These are phyloP conservation scores for Plasmodium gallinaceum DNA, from an alignment of 169 alveolate genomes.

Conservation along the genomic window DNA sequence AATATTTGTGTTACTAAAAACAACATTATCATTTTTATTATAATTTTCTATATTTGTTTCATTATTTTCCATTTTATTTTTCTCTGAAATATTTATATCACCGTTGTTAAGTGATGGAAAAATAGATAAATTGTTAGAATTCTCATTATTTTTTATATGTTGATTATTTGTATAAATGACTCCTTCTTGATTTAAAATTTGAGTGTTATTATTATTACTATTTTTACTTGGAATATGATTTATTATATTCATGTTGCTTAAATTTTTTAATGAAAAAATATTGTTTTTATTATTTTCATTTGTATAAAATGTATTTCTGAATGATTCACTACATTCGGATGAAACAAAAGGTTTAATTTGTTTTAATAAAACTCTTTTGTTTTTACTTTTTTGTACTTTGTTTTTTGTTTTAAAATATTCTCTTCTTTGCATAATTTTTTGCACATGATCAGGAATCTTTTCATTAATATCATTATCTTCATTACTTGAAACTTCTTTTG, in stretches of 20 bases:
- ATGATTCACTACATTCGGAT: slow-evolving; percentile 62
- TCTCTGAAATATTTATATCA: neutral
- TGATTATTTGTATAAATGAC: neutral
- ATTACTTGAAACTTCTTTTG: slow-evolving; percentile 31
- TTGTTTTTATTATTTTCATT: slow-evolving; percentile 65
- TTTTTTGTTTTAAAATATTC: slow-evolving; percentile 63
- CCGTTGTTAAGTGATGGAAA: neutral
- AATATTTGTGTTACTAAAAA: no score
- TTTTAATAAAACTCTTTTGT: slow-evolving; percentile 3
- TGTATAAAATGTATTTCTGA: slow-evolving; percentile 73
- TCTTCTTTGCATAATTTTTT: slow-evolving; percentile 73
- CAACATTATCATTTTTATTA: neutral
- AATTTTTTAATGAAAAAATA: slow-evolving; percentile 39
- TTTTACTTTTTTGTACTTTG: slow-evolving; percentile 11
- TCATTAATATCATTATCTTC: slow-evolving; percentile 38
- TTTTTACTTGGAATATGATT: neutral
- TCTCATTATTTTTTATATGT: neutral
- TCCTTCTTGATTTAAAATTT: neutral
- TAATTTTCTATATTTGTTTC: neutral
- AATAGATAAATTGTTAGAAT: neutral
- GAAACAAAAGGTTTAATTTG: slow-evolving; percentile 73
- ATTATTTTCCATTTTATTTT: neutral
- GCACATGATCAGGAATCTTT: slow-evolving; percentile 65
- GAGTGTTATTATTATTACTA: neutral
- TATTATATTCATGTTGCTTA: slow-evolving; percentile 16